phyloP scores from a whole-genome alignment of 768 basidiomycete genomes.

The Tremella mesenterica region DNA sequence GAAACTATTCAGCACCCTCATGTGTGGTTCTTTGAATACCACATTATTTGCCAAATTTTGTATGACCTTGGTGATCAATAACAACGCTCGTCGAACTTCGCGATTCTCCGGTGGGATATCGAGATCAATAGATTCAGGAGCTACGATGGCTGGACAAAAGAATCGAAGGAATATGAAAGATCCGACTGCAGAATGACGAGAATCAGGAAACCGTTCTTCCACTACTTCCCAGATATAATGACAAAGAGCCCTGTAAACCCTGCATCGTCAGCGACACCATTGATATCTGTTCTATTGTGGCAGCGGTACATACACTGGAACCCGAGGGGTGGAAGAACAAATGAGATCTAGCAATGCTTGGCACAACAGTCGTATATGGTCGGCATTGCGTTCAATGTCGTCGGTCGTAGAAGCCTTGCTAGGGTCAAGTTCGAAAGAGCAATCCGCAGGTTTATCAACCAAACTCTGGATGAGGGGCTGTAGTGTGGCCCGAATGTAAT shows the following conservation, averaged over 20 bases:
- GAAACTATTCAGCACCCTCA: slow-evolving; percentile 71
- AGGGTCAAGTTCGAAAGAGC: slow-evolving; percentile 72
- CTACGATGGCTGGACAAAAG: slow-evolving; percentile 80
- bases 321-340: slow-evolving; percentile 56
- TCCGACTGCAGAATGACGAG: slow-evolving; percentile 46
- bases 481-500: slow-evolving; percentile 73
- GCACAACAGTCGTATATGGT: slow-evolving; percentile 64
- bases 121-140: slow-evolving; percentile 75
- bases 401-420: slow-evolving; percentile 48
- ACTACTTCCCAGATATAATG: slow-evolving; percentile 55
- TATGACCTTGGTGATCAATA: slow-evolving; percentile 81
- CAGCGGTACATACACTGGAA: slow-evolving; percentile 69
- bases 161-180: slow-evolving; percentile 88
- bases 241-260: slow-evolving; percentile 22
- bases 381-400: slow-evolving; percentile 59
- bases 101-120: slow-evolving; percentile 59
- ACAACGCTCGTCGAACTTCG: slow-evolving; percentile 65
- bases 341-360: slow-evolving; percentile 68
- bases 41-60: slow-evolving; percentile 92
- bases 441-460: slow-evolving; percentile 60
- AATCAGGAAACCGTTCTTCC: slow-evolving; percentile 39
- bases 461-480: slow-evolving; percentile 69
- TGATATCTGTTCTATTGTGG: too few species aligned
- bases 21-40: slow-evolving; percentile 81
- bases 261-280: not conserved